Evolutionary conservation across 169 alveolate genomes (phyloP).

Genomic region (Plasmodium gonderi): DNA sequence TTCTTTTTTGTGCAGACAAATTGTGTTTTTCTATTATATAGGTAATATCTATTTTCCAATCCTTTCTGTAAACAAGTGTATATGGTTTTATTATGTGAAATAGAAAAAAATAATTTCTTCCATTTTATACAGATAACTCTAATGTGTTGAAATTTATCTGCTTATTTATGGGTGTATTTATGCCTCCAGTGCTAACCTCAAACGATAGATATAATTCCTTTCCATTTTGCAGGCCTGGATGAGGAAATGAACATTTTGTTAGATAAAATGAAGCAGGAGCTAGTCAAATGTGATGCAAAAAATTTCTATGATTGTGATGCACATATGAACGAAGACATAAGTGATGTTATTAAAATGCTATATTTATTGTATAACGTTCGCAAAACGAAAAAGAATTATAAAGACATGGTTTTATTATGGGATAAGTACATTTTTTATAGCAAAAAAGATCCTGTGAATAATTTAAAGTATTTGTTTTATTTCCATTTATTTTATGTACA

Average conservation of each 20-base stretch:
- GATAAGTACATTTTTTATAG: conserved; percentile 44
- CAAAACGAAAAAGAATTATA: conserved; percentile 8
- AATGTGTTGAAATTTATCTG: not conserved
- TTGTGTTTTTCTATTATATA: conserved; percentile 48
- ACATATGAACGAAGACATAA: conserved; percentile 35
- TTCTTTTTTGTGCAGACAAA: conserved; percentile 42
- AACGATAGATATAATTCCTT: too few relatives aligned
- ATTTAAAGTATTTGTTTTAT: conserved; percentile 54
- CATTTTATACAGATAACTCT: not conserved
- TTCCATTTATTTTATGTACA: conserved; percentile 59
- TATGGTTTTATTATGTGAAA: too few relatives aligned
- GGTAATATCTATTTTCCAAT: conserved; percentile 2
- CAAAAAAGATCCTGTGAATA: conserved; percentile 17
- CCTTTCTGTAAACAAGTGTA: too few relatives aligned
- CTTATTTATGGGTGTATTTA: not conserved
- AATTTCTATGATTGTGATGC: conserved; percentile 23
- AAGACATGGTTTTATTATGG: conserved; percentile 10
- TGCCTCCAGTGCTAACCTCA: too few relatives aligned
- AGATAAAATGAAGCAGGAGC: conserved; percentile 4
- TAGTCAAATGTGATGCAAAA: conserved; percentile 15
- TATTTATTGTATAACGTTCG: conserved; percentile 28
- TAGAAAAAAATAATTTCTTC: too few relatives aligned
- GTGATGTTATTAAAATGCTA: conserved; percentile 65
- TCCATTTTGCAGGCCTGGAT: conserved; percentile 31
- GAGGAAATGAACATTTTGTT: conserved; percentile 11